phyloP scores from a whole-genome alignment of 345 rosid species.

The Corchorus olitorius region DNA sequence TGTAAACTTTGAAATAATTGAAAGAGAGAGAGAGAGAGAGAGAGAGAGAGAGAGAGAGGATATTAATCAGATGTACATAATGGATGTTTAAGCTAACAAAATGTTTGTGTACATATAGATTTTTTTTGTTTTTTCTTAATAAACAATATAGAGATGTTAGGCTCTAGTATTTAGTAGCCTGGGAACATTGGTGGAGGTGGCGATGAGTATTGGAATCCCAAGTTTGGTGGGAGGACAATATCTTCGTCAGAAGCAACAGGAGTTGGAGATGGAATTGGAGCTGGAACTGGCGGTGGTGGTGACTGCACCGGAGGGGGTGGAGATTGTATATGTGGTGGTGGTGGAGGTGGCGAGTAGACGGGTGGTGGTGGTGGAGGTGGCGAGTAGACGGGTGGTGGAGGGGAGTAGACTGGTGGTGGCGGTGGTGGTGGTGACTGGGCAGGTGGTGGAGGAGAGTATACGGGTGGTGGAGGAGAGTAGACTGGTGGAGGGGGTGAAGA shows the following conservation, averaged over 20 bases:
- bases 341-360: slow-evolving; percentile 24
- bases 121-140: neutral
- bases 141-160: slow-evolving; percentile 2
- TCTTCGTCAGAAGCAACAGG: slow-evolving; percentile 26
- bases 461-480: slow-evolving; percentile 25
- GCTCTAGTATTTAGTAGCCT: slow-evolving; percentile 53
- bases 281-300: slow-evolving; percentile 37
- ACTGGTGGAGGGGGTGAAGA: slow-evolving; percentile 31
- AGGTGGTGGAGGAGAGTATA: slow-evolving; percentile 2
- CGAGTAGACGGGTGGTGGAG: slow-evolving; percentile 24
- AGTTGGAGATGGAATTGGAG: slow-evolving; percentile 28
- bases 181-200: slow-evolving; percentile 81
- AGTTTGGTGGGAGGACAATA: slow-evolving; percentile 51
- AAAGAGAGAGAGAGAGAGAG: too few species aligned
- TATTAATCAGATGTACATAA: neutral
- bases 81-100: neutral
- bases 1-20: too few species aligned
- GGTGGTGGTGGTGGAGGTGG: slow-evolving; percentile 34
- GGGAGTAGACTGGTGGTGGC: neutral
- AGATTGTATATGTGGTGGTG: slow-evolving; percentile 21
- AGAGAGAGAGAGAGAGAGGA: neutral
- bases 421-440: slow-evolving; percentile 26
- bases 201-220: slow-evolving; percentile 68
- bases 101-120: neutral
- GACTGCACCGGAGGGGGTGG: slow-evolving; percentile 47